Percentiles rank a stretch among this genome's conserved stretches.
Conservation (phyloP, 768 basidiomycete genomes). For the Candolleomyces aberdarensis region DNA sequence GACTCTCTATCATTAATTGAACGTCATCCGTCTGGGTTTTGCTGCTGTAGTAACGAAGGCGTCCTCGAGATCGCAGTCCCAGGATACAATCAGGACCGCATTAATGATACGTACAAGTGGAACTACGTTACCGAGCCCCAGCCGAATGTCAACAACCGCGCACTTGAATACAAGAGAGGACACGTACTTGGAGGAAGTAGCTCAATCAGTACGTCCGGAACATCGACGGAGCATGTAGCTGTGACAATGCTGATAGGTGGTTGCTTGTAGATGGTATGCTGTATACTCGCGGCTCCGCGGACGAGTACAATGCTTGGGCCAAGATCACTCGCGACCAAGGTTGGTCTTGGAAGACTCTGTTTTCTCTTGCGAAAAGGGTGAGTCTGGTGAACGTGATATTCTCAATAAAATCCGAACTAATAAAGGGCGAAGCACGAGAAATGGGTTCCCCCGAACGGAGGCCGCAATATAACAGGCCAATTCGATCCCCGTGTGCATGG, state of each 20-base stretch:
- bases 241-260: not conserved
- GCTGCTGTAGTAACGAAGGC: too few relatives aligned
- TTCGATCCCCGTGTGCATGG: conserved; percentile 35
- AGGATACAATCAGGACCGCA: too few relatives aligned
- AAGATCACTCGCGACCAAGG: conserved; percentile 3
- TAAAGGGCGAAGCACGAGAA: conserved; percentile 30
- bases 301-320: conserved; percentile 6
- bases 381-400: not conserved
- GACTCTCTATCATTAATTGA: too few relatives aligned
- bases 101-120: conserved; percentile 1
- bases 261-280: conserved; percentile 7
- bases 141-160: not conserved
- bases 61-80: too few relatives aligned
- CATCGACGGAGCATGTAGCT: not conserved
- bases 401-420: too few relatives aligned
- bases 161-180: not conserved
- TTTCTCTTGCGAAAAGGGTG: not conserved
- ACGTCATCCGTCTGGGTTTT: too few relatives aligned
- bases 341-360: conserved; percentile 3
- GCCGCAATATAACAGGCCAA: conserved; percentile 33
- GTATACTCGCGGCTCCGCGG: conserved; percentile 4
- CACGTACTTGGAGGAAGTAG: conserved; percentile 6
- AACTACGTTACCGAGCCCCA: conserved; percentile 2
- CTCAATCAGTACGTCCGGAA: not conserved
- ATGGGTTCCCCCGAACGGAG: conserved; percentile 31